Base-by-base conservation (phyloP, 2,329 filamentous ascomycete genomes). In the Aschersonia sp. region DNA sequence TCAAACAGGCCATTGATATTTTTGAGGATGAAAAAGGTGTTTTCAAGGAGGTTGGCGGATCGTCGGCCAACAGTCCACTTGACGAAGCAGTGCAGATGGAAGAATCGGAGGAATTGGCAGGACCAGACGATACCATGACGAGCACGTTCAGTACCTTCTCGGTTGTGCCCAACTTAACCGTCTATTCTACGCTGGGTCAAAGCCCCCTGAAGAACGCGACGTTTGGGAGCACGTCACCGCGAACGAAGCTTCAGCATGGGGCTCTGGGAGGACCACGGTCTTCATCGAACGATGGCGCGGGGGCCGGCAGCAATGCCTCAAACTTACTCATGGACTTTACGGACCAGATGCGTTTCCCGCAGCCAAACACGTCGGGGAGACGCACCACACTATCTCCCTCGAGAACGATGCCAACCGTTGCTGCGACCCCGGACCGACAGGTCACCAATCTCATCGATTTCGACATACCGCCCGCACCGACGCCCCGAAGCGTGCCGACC, bases 91-190 rank as follows among this genome's bases (percentile, higher is more conserved):
- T 12, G 62, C 65, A 43, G 65, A 69, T 40, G 58, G 64, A n/a
- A 69, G 72, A 20, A 20, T 20, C 20, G 20, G 20, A 20, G 20
- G 20, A 20, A 20, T 20, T 20, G 20, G 20, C 20, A 43, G 74
- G 74, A 43, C 76, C 74, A 1, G 83, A 88, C 54, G 82, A 87
- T 55, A 84, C 81, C 43, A 67, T 83, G 76, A 73, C 88, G 63
- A 95, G 87, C 73, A 82, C 82, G 3, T 85, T 94, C 61, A 95
- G 88, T 69, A 80, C 77, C 9, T 96, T 96, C 65, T 96, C 91
- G 1, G 88, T 87, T 6, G 79, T 95, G 47, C 88, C 88, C 5
- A 87, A 91, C 57, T 79, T 92, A 78, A 92, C 88, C 28, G 81
- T 82, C 57, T 88, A 94, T 58, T 82, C 86, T 6, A 81, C 80